Evolutionary conservation across 129 eudicot genomes (phyloP).

Genomic region (Flaveria brownii): DNA sequence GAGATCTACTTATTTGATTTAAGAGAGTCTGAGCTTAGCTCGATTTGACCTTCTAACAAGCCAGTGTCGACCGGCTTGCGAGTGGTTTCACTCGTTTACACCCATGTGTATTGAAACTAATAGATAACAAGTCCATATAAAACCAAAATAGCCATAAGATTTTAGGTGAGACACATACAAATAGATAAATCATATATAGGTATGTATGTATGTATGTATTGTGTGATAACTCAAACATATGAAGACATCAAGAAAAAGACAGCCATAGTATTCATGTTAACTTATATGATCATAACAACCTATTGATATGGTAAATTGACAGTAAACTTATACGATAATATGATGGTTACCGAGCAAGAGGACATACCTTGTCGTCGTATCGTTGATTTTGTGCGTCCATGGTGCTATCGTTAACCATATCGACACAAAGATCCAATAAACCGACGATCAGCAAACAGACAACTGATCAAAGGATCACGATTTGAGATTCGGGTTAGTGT

Average conservation of each 20-base stretch:
- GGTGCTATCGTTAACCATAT: slow-evolving; percentile 27
- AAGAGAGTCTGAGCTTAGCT: not conserved
- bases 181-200: too few species aligned
- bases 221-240: not conserved
- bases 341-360: not conserved
- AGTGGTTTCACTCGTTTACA: not conserved
- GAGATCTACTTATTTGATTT: too few species aligned
- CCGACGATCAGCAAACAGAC: not conserved
- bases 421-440: slow-evolving; percentile 1
- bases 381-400: slow-evolving; percentile 29
- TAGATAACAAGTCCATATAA: not conserved
- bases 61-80: not conserved
- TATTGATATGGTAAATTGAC: too few species aligned
- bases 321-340: not conserved
- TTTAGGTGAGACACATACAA: not conserved
- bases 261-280: not conserved
- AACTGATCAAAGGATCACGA: slow-evolving; percentile 1
- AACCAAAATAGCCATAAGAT: not conserved
- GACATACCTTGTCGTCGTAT: slow-evolving; percentile 32
- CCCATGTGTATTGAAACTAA: not conserved
- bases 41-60: not conserved
- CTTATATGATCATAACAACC: not conserved
- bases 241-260: slow-evolving; percentile 11
- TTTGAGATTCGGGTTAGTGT: slow-evolving; percentile 3
- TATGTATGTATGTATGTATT: too few species aligned